phyloP scores from a whole-genome alignment of 1,284 basidiomycete species.

The Fomitopsis palustris region DNA sequence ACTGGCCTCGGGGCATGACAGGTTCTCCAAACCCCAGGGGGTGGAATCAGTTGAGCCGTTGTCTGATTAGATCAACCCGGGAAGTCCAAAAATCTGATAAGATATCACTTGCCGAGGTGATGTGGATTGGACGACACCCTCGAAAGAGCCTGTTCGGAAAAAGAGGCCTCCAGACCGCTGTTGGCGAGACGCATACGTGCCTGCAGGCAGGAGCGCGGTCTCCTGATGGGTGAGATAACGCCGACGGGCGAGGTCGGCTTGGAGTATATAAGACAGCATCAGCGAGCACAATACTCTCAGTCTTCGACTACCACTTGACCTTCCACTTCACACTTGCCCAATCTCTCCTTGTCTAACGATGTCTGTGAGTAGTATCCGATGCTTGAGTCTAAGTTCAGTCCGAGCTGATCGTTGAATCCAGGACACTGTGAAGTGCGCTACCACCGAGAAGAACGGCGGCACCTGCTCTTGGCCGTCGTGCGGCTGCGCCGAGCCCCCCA shows the following conservation, averaged over 20 bases:
- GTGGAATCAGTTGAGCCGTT: not conserved
- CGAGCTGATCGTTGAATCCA: constrained; percentile 4
- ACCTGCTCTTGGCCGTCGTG: constrained; percentile 28
- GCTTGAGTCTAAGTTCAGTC: not conserved
- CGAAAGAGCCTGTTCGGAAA: not conserved
- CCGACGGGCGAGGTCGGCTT: not conserved
- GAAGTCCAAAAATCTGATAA: constrained; percentile 3
- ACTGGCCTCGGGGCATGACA: not conserved
- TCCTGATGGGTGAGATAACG: not conserved
- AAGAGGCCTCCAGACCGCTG: not conserved
- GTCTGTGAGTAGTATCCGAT: not conserved
- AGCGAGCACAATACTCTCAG: not conserved
- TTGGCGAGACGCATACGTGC: not conserved
- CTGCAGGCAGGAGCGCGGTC: not conserved
- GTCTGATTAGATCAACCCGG: constrained; percentile 1
- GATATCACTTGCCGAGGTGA: constrained; percentile 3
- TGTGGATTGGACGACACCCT: not conserved
- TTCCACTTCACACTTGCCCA: not conserved
- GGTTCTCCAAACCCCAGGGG: not conserved
- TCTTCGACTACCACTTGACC: constrained; percentile 1
- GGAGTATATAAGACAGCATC: not conserved
- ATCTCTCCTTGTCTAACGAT: not conserved
- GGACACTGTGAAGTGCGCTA: constrained; percentile 24
- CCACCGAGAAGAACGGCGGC: constrained; percentile 18
- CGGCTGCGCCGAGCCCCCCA: constrained; percentile 24